Conservation (phyloP, 805 yeast genomes). For the Martiniozyma abietophila region DNA sequence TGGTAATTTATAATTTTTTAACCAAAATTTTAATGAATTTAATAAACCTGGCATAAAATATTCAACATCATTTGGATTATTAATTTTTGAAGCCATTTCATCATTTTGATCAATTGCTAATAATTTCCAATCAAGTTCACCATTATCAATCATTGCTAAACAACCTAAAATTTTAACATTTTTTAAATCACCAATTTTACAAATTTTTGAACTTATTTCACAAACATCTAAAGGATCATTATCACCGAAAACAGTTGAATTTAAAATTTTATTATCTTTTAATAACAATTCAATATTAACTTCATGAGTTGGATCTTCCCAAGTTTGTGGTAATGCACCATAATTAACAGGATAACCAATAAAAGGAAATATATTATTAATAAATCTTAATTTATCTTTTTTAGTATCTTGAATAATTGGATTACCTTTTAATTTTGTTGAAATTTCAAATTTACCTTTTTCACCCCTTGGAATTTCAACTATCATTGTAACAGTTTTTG, state of each 20-base stretch:
- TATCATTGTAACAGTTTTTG: slow-evolving; percentile 48
- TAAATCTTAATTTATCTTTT: slow-evolving; percentile 59
- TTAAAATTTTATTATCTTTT: slow-evolving; percentile 14
- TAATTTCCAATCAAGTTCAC: slow-evolving; percentile 94
- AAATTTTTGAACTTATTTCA: slow-evolving; percentile 44
- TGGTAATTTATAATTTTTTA: slow-evolving; percentile 75
- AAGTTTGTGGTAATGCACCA: slow-evolving; percentile 87
- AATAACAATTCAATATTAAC: slow-evolving; percentile 21
- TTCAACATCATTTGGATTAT: slow-evolving; percentile 62
- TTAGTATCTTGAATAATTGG: slow-evolving; percentile 78
- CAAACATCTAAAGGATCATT: slow-evolving; percentile 93
- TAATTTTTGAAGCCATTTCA: slow-evolving; percentile 49
- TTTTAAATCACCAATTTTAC: slow-evolving; percentile 42
- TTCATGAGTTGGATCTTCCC: slow-evolving; percentile 83
- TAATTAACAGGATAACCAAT: slow-evolving; percentile 83
- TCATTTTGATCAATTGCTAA: slow-evolving; percentile 62
- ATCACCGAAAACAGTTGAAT: slow-evolving; percentile 76
- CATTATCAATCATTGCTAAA: slow-evolving; percentile 78
- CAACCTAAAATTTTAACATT: slow-evolving; percentile 67
- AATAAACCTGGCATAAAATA: slow-evolving; percentile 61
- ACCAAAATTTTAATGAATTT: slow-evolving; percentile 66
- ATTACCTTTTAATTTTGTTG: slow-evolving; percentile 46
- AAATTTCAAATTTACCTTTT: slow-evolving; percentile 76
- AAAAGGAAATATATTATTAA: slow-evolving; percentile 71
- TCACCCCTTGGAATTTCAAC: slow-evolving; percentile 78